phyloP scores from a whole-genome alignment of 2,329 filamentous ascomycete genomes.

The Orbilia javanica region DNA sequence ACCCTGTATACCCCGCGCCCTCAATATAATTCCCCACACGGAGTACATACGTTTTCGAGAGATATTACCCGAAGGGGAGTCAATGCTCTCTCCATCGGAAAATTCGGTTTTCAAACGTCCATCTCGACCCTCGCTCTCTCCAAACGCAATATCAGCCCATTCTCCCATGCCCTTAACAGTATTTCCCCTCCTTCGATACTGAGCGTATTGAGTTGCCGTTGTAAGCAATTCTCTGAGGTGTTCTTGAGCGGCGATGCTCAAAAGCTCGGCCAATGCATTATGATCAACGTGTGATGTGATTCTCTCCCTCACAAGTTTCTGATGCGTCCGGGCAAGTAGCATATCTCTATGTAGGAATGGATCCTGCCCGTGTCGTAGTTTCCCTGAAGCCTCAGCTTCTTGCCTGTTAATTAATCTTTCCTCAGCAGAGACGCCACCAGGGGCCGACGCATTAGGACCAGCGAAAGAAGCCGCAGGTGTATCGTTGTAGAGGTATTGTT shows the following conservation, averaged over 20 bases:
- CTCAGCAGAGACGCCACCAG: constrained; percentile 23
- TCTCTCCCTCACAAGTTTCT: constrained; percentile 26
- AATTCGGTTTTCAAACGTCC: constrained; percentile 32
- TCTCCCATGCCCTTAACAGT: constrained; percentile 46
- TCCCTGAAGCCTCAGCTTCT: constrained; percentile 46
- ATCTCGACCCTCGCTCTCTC: constrained; percentile 43
- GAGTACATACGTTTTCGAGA: constrained; percentile 44
- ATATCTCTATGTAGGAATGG: constrained; percentile 29
- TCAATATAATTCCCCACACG: background rate
- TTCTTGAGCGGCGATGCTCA: constrained; percentile 51
- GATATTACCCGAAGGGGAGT: constrained; percentile 26
- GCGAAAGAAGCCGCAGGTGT: constrained; percentile 48
- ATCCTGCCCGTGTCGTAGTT: constrained; percentile 40
- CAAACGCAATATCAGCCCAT: constrained; percentile 47
- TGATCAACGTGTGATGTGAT: constrained; percentile 32
- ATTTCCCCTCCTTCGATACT: constrained; percentile 43
- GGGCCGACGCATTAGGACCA: background rate
- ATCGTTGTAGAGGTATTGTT: constrained; percentile 61
- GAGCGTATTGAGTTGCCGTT: constrained; percentile 24
- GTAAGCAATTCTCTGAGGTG: constrained; percentile 44
- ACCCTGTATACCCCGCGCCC: background rate
- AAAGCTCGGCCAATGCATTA: constrained; percentile 25
- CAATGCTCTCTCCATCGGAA: constrained; percentile 24
- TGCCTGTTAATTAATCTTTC: constrained; percentile 31
- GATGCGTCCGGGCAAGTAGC: constrained; percentile 20